Conservation (phyloP, 75 land plant genomes). For the Cupressus sempervirens region DNA sequence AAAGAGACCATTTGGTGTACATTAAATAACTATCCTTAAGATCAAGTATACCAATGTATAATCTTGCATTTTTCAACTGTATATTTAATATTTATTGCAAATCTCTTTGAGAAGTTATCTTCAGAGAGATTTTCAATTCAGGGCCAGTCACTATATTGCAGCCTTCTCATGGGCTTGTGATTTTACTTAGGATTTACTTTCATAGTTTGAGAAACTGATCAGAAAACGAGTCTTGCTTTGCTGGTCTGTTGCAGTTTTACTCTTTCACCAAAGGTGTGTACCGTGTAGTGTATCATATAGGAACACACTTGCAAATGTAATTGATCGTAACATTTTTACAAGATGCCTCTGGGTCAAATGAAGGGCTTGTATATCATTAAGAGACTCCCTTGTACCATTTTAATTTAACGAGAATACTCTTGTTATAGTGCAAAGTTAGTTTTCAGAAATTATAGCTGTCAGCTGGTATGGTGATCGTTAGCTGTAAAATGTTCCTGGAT, state of each 20-base stretch:
- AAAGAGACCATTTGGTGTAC: neutral
- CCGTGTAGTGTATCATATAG: neutral
- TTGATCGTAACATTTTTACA: neutral
- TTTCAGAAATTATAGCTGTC: neutral
- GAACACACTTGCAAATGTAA: conserved; percentile 8
- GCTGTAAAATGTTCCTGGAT: neutral
- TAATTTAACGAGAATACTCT: neutral
- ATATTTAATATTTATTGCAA: neutral
- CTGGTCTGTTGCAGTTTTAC: neutral
- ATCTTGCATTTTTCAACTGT: neutral
- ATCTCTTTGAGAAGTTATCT: neutral
- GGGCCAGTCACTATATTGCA: neutral
- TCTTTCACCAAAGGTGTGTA: neutral
- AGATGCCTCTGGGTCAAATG: neutral
- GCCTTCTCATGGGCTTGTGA: neutral
- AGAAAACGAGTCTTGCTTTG: neutral
- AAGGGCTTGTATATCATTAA: neutral
- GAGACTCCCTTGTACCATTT: neutral
- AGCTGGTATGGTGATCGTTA: neutral
- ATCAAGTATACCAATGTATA: neutral
- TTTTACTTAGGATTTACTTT: neutral
- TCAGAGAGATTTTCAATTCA: neutral
- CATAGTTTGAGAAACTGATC: neutral
- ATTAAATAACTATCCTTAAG: neutral
- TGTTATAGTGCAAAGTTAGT: neutral